Conservation (phyloP, 2,329 filamentous ascomycete species). For the Davidsoniella eucalypti region DNA sequence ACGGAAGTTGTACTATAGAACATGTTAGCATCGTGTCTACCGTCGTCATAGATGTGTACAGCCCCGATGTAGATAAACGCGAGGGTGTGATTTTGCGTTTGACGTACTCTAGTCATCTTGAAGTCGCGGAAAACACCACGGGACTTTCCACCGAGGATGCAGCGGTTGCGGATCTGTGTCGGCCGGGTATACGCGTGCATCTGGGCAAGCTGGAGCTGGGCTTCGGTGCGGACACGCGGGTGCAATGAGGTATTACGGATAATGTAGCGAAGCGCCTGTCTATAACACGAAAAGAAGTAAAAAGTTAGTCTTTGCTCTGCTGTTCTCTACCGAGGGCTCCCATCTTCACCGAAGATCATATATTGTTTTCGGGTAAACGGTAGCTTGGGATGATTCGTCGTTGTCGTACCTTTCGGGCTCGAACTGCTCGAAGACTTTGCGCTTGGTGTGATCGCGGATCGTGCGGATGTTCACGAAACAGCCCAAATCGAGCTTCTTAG, state of each 20-base stretch:
- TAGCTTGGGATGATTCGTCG: too few species aligned
- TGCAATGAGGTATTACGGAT: conserved; percentile 84
- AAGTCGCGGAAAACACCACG: conserved; percentile 88
- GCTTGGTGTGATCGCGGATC: conserved; percentile 92
- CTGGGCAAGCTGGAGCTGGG: conserved; percentile 79
- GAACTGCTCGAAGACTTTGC: conserved; percentile 72
- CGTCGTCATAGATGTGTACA: background rate
- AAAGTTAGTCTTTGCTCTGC: background rate
- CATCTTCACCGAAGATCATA: too few species aligned
- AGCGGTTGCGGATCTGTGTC: conserved; percentile 88
- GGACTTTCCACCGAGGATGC: conserved; percentile 78
- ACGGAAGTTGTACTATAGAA: conserved; percentile 70
- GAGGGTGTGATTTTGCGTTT: background rate
- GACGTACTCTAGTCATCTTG: conserved; percentile 70
- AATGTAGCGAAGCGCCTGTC: conserved; percentile 85
- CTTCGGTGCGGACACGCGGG: conserved; percentile 67
- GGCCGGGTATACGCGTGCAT: conserved; percentile 94
- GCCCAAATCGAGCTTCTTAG: conserved; percentile 78
- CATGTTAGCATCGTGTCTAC: background rate
- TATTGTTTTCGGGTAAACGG: too few species aligned
- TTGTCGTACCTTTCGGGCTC: conserved; percentile 66
- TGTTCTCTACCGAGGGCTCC: too few species aligned
- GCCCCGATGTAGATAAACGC: background rate
- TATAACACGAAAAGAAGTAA: conserved; percentile 21
- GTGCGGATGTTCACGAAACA: conserved; percentile 74